phyloP scores from a whole-genome alignment of 2,329 filamentous ascomycete species.

The Bipolaris zeicola region DNA sequence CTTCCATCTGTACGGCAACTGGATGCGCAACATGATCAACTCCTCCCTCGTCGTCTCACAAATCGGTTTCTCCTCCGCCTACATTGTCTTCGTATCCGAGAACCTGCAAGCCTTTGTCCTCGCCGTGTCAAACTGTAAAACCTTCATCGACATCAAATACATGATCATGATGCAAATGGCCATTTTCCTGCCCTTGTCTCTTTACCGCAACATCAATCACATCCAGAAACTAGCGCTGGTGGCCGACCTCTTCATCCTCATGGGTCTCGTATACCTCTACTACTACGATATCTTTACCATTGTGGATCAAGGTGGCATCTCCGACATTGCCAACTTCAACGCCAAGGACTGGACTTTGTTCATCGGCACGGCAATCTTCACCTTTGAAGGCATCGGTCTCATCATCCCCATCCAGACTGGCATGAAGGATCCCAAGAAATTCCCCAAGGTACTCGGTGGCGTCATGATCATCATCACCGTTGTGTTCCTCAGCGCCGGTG shows the following conservation, averaged over 20 bases:
- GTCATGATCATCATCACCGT: slow-evolving; percentile 97
- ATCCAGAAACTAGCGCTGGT: slow-evolving; percentile 93
- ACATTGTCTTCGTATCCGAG: slow-evolving; percentile 95
- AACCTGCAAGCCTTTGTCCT: slow-evolving; percentile 94
- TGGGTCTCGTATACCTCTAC: slow-evolving; percentile 91
- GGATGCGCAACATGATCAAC: slow-evolving; percentile 87
- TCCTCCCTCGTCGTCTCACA: slow-evolving; percentile 93
- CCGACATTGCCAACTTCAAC: slow-evolving; percentile 92
- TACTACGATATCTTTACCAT: slow-evolving; percentile 94
- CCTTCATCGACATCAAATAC: slow-evolving; percentile 82
- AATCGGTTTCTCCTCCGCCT: slow-evolving; percentile 91
- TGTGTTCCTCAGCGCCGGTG: slow-evolving; percentile 88
- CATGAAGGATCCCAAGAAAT: slow-evolving; percentile 89
- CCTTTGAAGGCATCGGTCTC: slow-evolving; percentile 95
- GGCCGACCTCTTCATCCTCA: slow-evolving; percentile 90
- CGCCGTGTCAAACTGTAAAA: slow-evolving; percentile 86
- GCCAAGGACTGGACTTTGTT: slow-evolving; percentile 92
- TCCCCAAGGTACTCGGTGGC: slow-evolving; percentile 81
- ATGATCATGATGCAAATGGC: slow-evolving; percentile 95
- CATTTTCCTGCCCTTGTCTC: slow-evolving; percentile 90
- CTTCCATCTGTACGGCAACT: slow-evolving; percentile 85
- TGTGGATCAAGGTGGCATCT: slow-evolving; percentile 70
- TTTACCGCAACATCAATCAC: slow-evolving; percentile 96
- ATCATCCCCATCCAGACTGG: slow-evolving; percentile 98
- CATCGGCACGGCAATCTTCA: slow-evolving; percentile 98